These are phyloP conservation scores for Chytriomyces sp. DNA, from an alignment of 192 early-diverging fungal species.

Conservation along the genomic window DNA sequence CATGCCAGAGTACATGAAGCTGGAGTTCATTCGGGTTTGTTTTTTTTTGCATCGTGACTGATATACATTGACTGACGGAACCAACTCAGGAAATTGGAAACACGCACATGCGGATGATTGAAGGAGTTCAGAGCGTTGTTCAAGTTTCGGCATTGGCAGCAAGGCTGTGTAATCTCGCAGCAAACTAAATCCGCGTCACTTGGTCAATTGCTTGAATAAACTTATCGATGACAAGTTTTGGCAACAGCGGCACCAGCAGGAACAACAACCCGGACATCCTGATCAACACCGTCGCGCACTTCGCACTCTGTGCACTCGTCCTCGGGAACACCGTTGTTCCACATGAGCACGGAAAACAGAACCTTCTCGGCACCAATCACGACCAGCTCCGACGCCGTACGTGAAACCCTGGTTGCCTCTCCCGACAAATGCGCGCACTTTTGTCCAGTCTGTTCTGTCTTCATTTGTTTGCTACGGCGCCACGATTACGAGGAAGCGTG, in stretches of 20 bases:
- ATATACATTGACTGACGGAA: not conserved
- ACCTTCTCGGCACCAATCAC: constrained; percentile 50
- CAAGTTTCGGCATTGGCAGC: constrained; percentile 86
- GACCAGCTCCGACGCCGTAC: constrained; percentile 79
- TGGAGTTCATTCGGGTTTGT: constrained; percentile 82
- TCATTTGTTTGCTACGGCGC: constrained; percentile 42
- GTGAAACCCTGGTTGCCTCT: constrained; percentile 77
- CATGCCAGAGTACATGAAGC: constrained; percentile 79
- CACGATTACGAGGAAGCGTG: constrained; percentile 74
- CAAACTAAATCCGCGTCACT: not conserved
- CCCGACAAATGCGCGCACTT: constrained; percentile 74
- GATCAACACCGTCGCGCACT: constrained; percentile 41
- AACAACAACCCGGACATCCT: not conserved
- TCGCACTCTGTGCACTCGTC: constrained; percentile 73
- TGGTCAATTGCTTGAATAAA: too few relatives aligned
- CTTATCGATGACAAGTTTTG: too few relatives aligned
- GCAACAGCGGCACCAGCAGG: not conserved
- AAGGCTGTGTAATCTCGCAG: constrained; percentile 50
- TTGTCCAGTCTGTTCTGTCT: constrained; percentile 70
- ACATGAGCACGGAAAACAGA: constrained; percentile 72
- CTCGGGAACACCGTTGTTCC: constrained; percentile 72
- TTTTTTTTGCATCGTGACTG: not conserved
- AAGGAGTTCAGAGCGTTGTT: constrained; percentile 82
- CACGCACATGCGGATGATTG: constrained; percentile 89
- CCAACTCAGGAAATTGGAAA: constrained; percentile 81